phyloP scores from a whole-genome alignment of 2,329 filamentous ascomycete genomes.

The Zymoseptoria pseudotritici region DNA sequence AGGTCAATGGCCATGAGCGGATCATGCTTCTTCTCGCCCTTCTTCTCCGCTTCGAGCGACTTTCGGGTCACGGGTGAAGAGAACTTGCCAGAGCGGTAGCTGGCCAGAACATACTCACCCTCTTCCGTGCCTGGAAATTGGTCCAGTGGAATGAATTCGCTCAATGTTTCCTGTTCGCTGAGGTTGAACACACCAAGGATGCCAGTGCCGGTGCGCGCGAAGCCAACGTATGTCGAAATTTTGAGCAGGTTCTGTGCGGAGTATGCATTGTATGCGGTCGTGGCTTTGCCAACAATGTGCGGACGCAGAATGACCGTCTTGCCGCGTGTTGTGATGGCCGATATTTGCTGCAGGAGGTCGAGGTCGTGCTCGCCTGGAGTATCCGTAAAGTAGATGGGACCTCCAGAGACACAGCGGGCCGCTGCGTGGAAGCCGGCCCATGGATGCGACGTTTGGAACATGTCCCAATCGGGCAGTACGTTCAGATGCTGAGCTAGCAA shows the following conservation, averaged over 20 bases:
- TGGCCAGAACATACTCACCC: slow-evolving; percentile 62
- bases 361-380: slow-evolving; percentile 74
- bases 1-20: slow-evolving; percentile 70
- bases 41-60: slow-evolving; percentile 53
- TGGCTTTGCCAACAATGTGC: slow-evolving; percentile 62
- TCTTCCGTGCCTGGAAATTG: slow-evolving; percentile 65
- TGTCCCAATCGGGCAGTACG: slow-evolving; percentile 75
- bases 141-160: slow-evolving; percentile 62
- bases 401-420: slow-evolving; percentile 80
- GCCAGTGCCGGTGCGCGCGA: slow-evolving; percentile 59
- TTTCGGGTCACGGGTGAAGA: slow-evolving; percentile 52
- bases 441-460: slow-evolving; percentile 61
- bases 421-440: slow-evolving; percentile 84
- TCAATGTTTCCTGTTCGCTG: slow-evolving; percentile 48
- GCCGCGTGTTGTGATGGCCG: slow-evolving; percentile 61
- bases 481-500: slow-evolving; percentile 80
- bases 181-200: slow-evolving; percentile 85
- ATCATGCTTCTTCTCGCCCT: slow-evolving; percentile 50
- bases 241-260: slow-evolving; percentile 67
- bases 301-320: slow-evolving; percentile 77
- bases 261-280: slow-evolving; percentile 68
- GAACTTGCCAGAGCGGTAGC: slow-evolving; percentile 60
- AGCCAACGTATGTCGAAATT: slow-evolving; percentile 69
- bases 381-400: slow-evolving; percentile 92
- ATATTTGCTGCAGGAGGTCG: slow-evolving; percentile 70